Conservation (phyloP, 306 rosid genomes). For the Medicago ruthenica region DNA sequence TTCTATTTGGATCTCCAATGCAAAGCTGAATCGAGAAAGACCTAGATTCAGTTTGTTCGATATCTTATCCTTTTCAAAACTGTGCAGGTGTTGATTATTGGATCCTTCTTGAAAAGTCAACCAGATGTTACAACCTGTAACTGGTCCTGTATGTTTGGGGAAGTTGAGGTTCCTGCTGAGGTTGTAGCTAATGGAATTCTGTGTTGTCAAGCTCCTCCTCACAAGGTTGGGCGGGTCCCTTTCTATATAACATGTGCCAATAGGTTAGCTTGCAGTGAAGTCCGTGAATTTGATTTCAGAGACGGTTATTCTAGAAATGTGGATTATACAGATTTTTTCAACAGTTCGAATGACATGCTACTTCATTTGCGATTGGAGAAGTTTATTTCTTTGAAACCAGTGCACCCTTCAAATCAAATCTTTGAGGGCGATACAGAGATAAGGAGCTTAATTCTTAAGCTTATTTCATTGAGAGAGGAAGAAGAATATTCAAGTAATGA, state of each 20-base stretch:
- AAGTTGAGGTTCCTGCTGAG: conserved; percentile 87
- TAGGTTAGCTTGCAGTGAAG: conserved; percentile 92
- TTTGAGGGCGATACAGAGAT: conserved; percentile 56
- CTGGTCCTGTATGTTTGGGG: conserved; percentile 98
- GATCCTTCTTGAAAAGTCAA: conserved; percentile 65
- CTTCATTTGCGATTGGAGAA: conserved; percentile 60
- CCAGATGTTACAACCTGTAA: conserved; percentile 49
- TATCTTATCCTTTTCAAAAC: conserved; percentile 34
- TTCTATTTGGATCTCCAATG: conserved; percentile 1
- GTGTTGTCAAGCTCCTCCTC: conserved; percentile 81
- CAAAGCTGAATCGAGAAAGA: conserved; percentile 32
- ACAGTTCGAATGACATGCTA: conserved; percentile 51
- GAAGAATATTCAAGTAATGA: conserved; percentile 59
- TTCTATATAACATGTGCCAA: conserved; percentile 90
- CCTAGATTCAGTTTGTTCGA: conserved; percentile 26
- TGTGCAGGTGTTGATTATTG: conserved; percentile 76
- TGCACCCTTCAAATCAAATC: conserved; percentile 49
- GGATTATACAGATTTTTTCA: conserved; percentile 49
- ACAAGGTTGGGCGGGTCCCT: conserved; percentile 71
- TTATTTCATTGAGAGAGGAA: conserved; percentile 74
- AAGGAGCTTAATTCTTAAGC: conserved; percentile 55
- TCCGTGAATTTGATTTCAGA: conserved; percentile 79
- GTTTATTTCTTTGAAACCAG: conserved; percentile 59
- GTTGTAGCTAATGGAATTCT: conserved; percentile 77
- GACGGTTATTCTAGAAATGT: conserved; percentile 58